Conservation (phyloP, 106 monocot species). For the Agapanthus africanus region DNA sequence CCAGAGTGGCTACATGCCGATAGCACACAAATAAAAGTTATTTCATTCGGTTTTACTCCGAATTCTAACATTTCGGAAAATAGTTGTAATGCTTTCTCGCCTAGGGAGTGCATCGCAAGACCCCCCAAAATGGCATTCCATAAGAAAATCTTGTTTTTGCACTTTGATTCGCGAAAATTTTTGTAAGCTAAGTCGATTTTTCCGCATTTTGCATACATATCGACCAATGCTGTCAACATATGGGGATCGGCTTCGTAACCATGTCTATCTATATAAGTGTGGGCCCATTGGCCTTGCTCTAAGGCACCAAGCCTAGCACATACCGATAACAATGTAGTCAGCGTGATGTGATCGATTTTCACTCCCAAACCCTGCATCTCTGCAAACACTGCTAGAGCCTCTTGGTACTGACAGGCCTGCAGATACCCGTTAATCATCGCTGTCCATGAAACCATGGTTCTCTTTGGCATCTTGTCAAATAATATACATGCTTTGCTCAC, state of each 20-base stretch:
- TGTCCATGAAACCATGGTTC: conserved; percentile 26
- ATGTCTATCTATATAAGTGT: conserved; percentile 14
- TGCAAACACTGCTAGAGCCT: conserved; percentile 20
- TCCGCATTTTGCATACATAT: conserved; percentile 35
- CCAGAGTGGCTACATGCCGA: conserved; percentile 42
- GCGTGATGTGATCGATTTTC: conserved; percentile 12
- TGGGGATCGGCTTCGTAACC: conserved; percentile 2
- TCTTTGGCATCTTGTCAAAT: conserved; percentile 21
- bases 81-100: conserved; percentile 16
- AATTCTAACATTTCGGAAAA: conserved; percentile 26
- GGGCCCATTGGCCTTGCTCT: conserved; percentile 26
- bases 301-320: conserved; percentile 26
- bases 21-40: conserved; percentile 36
- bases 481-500: conserved; percentile 6
- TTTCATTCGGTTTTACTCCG: conserved; percentile 29
- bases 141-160: conserved; percentile 16
- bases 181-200: conserved; percentile 14
- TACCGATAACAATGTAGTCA: conserved; percentile 12
- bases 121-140: conserved; percentile 33
- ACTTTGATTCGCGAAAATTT: conserved; percentile 6
- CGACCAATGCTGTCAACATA: conserved; percentile 18
- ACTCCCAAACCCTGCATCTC: conserved; percentile 21
- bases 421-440: conserved; percentile 24
- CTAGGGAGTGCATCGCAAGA: conserved; percentile 21
- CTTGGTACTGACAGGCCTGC: not conserved